Conservation (phyloP, 768 basidiomycete genomes). For the Pholiota conissans region DNA sequence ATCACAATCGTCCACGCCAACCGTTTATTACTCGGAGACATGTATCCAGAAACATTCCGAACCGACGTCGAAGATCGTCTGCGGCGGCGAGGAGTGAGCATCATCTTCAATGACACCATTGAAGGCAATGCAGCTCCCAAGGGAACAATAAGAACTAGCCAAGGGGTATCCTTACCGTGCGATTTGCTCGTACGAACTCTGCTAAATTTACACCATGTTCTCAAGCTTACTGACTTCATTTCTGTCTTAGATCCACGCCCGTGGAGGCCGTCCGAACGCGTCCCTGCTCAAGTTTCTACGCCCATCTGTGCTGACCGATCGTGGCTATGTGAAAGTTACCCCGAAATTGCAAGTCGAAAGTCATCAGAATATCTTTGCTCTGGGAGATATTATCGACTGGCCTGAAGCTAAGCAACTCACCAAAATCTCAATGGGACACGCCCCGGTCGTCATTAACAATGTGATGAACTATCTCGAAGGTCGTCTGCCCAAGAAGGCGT, state of each 20-base stretch:
- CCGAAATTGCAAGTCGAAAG: slow-evolving; percentile 55
- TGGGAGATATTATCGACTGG: slow-evolving; percentile 66
- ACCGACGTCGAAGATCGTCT: slow-evolving; percentile 43
- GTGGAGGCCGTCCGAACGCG: slow-evolving; percentile 50
- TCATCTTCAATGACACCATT: slow-evolving; percentile 54
- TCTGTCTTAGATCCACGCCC: slow-evolving; percentile 28
- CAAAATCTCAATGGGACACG: slow-evolving; percentile 44
- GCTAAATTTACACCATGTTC: too few species aligned
- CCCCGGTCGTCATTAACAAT: slow-evolving; percentile 44
- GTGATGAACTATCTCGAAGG: slow-evolving; percentile 33
- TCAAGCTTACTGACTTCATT: neutral
- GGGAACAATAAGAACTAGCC: slow-evolving; percentile 20
- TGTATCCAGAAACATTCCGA: slow-evolving; percentile 57
- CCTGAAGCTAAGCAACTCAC: slow-evolving; percentile 58
- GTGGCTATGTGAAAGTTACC: slow-evolving; percentile 48
- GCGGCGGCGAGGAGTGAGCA: slow-evolving; percentile 40
- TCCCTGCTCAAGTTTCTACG: slow-evolving; percentile 47
- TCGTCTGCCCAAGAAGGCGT: slow-evolving; percentile 28
- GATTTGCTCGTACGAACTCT: slow-evolving; percentile 23
- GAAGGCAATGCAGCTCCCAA: slow-evolving; percentile 28
- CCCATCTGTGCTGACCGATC: slow-evolving; percentile 32
- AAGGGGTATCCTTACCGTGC: slow-evolving; percentile 23
- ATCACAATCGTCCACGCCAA: slow-evolving; percentile 63
- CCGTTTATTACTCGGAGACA: slow-evolving; percentile 46
- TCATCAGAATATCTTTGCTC: slow-evolving; percentile 58